Evolutionary conservation across 106 monocot species (phyloP).

Genomic region (Acorus gramineus): DNA sequence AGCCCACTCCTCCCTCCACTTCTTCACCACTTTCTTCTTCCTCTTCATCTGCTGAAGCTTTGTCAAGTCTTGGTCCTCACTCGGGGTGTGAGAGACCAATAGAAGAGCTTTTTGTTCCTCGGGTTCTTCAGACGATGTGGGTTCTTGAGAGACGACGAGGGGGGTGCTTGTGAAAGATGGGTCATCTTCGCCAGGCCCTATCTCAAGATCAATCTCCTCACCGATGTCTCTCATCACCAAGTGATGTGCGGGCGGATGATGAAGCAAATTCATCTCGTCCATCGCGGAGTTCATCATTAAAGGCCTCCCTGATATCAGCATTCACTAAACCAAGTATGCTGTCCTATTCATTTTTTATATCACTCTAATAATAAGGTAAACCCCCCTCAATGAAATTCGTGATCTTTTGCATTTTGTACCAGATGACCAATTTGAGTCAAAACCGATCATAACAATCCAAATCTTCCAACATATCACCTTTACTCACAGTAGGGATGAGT

Average conservation of each 20-base stretch:
- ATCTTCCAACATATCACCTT: no score
- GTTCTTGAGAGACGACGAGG: constrained; percentile 42
- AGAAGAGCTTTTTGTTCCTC: constrained; percentile 90
- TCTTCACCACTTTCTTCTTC: constrained; percentile 99
- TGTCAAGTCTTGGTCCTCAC: constrained; percentile 28
- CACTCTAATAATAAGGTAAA: no score
- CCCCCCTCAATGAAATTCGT: no score
- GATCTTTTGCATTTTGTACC: no score
- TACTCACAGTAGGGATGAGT: no score
- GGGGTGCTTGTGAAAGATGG: constrained; percentile 55
- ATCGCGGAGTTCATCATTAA: constrained; percentile 46
- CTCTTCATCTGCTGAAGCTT: constrained; percentile 60
- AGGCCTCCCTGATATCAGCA: constrained; percentile 26
- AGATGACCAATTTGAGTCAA: no score
- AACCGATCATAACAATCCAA: no score
- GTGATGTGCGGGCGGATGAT: constrained; percentile 78
- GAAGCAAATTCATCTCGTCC: constrained; percentile 82
- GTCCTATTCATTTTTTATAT: no score
- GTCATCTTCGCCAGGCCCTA: constrained; percentile 83
- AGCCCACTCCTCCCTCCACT: constrained; percentile 99
- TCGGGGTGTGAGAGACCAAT: constrained; percentile 29
- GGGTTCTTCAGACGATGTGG: constrained; percentile 40
- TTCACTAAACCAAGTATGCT: constrained; percentile 2
- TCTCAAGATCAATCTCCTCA: constrained; percentile 95
- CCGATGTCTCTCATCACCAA: constrained; percentile 79